phyloP scores from a whole-genome alignment of 2,329 filamentous ascomycete species.

The Diaporthe sp. region DNA sequence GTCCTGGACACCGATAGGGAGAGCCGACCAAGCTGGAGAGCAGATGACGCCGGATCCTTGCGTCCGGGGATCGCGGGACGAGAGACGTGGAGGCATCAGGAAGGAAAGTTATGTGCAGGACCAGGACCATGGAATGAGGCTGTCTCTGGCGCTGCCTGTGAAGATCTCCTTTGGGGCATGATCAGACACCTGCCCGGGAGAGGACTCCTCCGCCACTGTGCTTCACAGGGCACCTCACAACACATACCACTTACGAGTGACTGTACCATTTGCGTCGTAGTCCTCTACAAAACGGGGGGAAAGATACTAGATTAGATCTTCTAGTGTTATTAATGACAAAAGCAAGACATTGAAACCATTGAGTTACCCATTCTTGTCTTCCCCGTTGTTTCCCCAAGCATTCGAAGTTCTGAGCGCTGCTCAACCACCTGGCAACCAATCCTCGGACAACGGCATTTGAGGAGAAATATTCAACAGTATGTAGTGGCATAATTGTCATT shows the following conservation, averaged over 20 bases:
- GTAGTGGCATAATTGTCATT: background rate
- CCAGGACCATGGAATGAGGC: background rate
- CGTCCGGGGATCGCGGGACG: no score
- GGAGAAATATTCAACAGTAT: no score
- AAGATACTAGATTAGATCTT: background rate
- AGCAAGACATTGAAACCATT: background rate
- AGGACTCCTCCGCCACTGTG: background rate
- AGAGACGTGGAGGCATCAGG: no score
- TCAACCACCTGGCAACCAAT: background rate
- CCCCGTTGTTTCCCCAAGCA: no score
- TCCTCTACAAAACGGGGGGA: background rate
- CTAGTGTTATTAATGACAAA: background rate
- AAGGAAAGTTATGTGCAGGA: background rate
- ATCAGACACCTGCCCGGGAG: background rate
- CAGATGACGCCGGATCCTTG: no score
- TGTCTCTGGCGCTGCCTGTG: background rate
- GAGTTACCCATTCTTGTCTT: background rate
- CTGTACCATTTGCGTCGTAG: background rate
- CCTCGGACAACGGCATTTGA: background rate
- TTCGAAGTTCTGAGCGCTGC: background rate
- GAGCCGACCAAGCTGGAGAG: no score
- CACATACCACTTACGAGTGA: background rate
- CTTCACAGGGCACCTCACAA: background rate
- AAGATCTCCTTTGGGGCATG: no score
- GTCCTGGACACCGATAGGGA: constrained; percentile 21